Evolutionary conservation across 306 rosid genomes (phyloP).

Genomic region (Carpinus viminea): DNA sequence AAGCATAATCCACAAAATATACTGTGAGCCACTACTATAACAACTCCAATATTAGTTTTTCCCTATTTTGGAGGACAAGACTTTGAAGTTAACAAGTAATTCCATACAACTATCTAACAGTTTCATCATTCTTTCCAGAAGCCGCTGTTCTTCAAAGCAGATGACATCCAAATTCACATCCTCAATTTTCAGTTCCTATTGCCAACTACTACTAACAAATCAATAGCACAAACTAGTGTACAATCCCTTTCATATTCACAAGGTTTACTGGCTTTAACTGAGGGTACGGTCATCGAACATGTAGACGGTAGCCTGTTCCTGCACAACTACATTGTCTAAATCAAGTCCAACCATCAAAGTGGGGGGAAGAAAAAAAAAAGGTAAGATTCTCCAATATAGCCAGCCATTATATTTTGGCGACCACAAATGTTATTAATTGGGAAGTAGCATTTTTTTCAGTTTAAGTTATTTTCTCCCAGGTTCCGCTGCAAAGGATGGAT

Average conservation of each 20-base stretch:
- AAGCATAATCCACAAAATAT: conserved; percentile 44
- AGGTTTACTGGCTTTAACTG: conserved; percentile 36
- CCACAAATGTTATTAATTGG: background rate
- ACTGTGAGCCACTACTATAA: conserved; percentile 35
- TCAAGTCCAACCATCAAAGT: background rate
- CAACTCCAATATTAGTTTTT: conserved; percentile 32
- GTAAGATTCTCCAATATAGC: background rate
- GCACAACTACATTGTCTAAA: conserved; percentile 32
- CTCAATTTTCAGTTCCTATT: conserved; percentile 49
- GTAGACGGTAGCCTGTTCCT: conserved; percentile 50
- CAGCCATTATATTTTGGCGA: background rate
- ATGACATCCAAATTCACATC: conserved; percentile 38
- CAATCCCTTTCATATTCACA: conserved; percentile 72
- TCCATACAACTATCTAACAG: conserved; percentile 42
- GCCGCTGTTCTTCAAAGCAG: conserved; percentile 38
- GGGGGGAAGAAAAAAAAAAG: background rate
- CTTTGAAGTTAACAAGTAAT: conserved; percentile 27
- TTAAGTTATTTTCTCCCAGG: background rate
- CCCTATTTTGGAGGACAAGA: conserved; percentile 19
- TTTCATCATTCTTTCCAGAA: conserved; percentile 38
- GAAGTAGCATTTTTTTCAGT: no score
- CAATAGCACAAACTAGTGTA: conserved; percentile 65
- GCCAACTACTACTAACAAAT: conserved; percentile 54
- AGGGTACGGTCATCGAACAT: conserved; percentile 31
- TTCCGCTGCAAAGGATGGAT: background rate